Base-by-base conservation (phyloP, 768 basidiomycete species). In the Suillus spraguei region DNA sequence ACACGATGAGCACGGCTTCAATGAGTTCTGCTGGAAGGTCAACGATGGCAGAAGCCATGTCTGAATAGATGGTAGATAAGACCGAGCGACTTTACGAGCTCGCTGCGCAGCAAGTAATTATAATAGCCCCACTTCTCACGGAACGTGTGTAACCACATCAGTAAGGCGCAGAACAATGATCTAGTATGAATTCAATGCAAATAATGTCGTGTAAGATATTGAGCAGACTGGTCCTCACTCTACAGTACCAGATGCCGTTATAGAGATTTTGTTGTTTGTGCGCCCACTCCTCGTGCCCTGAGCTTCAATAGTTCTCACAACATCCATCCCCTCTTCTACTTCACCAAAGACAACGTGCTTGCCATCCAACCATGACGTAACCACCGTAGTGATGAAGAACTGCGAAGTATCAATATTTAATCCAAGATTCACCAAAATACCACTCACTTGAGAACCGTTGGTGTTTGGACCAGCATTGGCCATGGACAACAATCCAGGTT, bases 391-490 rank as follows among this genome's bases (percentile, higher is more conserved):
- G 71, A 93, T 84, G 76, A 92, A 92, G 79, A 91, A 92, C 85
- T 88, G 59, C 5, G 35, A 17, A 28, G 14, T 16, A 49, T 42
- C 7, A 38, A 55, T n/a, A 44, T 24, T 2, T 20, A 36, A 20
- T 44, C 42, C n/a, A 32, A 46, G n/a, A 16, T 39, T 46, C 22
- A 10, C 36, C 53, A 14, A 28, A 36, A 2, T 11, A 28, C 33
- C 1, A 67, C 79, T 61, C 60, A 87, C 85, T 74, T 92, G 92
- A 16, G 91, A 93, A 41, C 93, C 91, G 63, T 92, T 92, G 44
- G 91, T 92, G 77, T 90, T 85, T 1, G 80, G 80, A 58, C 94
- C 94, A 41, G 94, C 92, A 68, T 92, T 97, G 44, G 96, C 96
- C 91, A 93, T 92, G 47, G 89, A 90, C 66, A 94, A 82, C 24